These are phyloP conservation scores for Fusarium redolens DNA, from an alignment of 2,329 filamentous ascomycete species.

Conservation along the genomic window DNA sequence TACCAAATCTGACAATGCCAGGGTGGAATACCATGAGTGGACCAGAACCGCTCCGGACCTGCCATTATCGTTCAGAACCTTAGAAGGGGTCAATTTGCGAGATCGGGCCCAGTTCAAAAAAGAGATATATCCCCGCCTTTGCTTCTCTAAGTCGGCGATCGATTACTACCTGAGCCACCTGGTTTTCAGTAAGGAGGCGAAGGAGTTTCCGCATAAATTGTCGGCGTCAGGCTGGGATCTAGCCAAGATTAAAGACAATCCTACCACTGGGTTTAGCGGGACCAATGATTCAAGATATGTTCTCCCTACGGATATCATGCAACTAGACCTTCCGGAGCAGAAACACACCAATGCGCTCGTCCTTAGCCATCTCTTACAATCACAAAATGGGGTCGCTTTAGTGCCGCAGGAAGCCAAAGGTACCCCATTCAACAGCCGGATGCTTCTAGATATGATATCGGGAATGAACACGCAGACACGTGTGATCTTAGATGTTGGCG, in stretches of 20 bases:
- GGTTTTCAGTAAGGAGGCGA: conserved; percentile 71
- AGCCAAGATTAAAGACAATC: conserved; percentile 56
- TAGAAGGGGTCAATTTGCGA: conserved; percentile 68
- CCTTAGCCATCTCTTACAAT: conserved; percentile 65
- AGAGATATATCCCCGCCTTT: conserved; percentile 64
- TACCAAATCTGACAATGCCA: conserved; percentile 61
- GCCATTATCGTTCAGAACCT: conserved; percentile 51
- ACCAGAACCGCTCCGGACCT: conserved; percentile 51
- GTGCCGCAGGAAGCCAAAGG: conserved; percentile 1
- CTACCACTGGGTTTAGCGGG: conserved; percentile 75
- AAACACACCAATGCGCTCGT: conserved; percentile 76
- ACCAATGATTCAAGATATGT: conserved; percentile 72
- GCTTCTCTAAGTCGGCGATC: conserved; percentile 63
- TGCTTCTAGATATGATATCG: conserved; percentile 58
- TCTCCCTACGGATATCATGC: conserved; percentile 66
- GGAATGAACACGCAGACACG: conserved; percentile 54
- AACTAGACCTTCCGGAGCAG: conserved; percentile 65
- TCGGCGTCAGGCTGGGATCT: conserved; percentile 77
- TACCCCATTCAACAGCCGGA: conserved; percentile 45
- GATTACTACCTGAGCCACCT: conserved; percentile 71
- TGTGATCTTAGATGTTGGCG: conserved; percentile 76
- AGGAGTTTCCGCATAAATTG: conserved; percentile 72
- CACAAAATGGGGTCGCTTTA: conserved; percentile 56
- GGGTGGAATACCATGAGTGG: conserved; percentile 64
- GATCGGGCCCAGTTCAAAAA: conserved; percentile 61